phyloP scores from a whole-genome alignment of 306 rosid species.

The Cucurbita moschata region DNA sequence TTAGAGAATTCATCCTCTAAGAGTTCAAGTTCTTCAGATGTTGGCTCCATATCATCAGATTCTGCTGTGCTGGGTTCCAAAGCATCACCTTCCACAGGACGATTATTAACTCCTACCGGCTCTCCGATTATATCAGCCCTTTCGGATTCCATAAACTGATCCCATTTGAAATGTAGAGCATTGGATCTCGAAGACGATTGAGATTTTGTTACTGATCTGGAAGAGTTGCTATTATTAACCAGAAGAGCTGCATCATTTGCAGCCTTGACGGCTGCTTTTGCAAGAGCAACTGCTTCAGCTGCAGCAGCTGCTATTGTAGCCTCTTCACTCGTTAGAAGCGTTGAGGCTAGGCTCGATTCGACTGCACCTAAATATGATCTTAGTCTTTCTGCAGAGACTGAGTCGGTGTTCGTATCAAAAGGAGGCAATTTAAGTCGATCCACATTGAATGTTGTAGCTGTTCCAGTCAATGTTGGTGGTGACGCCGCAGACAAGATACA shows the following conservation, averaged over 20 bases:
- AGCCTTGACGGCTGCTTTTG: slow-evolving; percentile 75
- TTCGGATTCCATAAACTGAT: slow-evolving; percentile 35
- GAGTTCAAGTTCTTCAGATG: slow-evolving; percentile 45
- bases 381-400: slow-evolving; percentile 23
- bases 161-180: slow-evolving; percentile 41
- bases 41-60: slow-evolving; percentile 33
- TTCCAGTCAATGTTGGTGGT: slow-evolving; percentile 29
- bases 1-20: slow-evolving; percentile 36
- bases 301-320: slow-evolving; percentile 82
- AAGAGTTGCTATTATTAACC: slow-evolving; percentile 21
- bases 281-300: slow-evolving; percentile 84
- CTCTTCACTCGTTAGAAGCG: slow-evolving; percentile 68
- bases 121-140: slow-evolving; percentile 24
- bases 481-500: slow-evolving; percentile 45
- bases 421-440: slow-evolving; percentile 40
- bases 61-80: slow-evolving; percentile 18
- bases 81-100: slow-evolving; percentile 22
- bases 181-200: slow-evolving; percentile 22
- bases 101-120: slow-evolving; percentile 19
- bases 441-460: slow-evolving; percentile 33
- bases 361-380: slow-evolving; percentile 39
- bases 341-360: slow-evolving; percentile 46
- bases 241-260: slow-evolving; percentile 64
- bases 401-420: slow-evolving; percentile 26
- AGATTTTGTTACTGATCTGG: slow-evolving; percentile 16